phyloP scores from a whole-genome alignment of 768 basidiomycete genomes.

The Trametes sanguinea region DNA sequence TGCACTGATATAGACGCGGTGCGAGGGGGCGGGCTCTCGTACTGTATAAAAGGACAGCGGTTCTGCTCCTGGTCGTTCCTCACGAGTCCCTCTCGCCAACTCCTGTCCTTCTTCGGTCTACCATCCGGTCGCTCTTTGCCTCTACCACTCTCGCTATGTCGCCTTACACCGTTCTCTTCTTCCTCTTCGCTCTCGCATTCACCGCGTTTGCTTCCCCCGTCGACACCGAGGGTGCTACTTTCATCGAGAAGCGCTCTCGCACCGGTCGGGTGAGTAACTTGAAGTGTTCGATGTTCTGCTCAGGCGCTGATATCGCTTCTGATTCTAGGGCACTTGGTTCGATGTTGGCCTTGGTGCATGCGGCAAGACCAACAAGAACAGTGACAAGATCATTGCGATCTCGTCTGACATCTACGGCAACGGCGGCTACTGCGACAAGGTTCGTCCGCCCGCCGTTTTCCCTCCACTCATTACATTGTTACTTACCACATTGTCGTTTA shows the following conservation, averaged over 20 bases:
- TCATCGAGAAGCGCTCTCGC: slow-evolving; percentile 54
- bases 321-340: slow-evolving; percentile 65
- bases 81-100: not conserved
- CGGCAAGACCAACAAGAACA: slow-evolving; percentile 49
- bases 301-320: too few relatives aligned
- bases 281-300: fast-evolving
- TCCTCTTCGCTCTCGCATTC: slow-evolving; percentile 43
- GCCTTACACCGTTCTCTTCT: slow-evolving; percentile 38
- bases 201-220: slow-evolving; percentile 50
- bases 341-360: slow-evolving; percentile 64
- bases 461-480: not conserved
- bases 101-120: slow-evolving; percentile 23
- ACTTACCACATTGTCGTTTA: not conserved
- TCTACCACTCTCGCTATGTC: slow-evolving; percentile 32
- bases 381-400: slow-evolving; percentile 63
- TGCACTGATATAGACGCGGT: not conserved
- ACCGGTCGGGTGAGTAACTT: slow-evolving; percentile 53
- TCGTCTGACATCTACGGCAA: slow-evolving; percentile 51
- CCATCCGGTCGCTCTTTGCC: slow-evolving; percentile 16
- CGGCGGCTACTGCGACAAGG: slow-evolving; percentile 62
- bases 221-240: slow-evolving; percentile 32
- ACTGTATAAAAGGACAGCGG: not conserved
- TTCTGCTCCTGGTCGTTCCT: not conserved
- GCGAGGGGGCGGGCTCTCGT: too few relatives aligned
- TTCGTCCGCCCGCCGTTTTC: slow-evolving; percentile 31